Conservation (phyloP, 805 yeast genomes). For the Candida endomychidarum region DNA sequence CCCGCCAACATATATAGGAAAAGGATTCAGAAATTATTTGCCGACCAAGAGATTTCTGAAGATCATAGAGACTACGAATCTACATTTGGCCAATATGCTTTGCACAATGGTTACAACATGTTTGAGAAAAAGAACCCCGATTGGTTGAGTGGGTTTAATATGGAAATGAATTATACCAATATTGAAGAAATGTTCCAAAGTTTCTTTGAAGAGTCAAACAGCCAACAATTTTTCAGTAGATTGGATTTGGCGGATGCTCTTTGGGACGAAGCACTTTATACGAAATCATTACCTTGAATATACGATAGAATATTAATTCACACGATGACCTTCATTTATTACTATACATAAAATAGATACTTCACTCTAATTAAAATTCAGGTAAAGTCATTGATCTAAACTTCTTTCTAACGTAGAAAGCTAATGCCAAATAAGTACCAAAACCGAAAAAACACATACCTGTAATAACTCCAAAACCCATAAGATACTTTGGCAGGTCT, state of each 20-base stretch:
- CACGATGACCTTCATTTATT: too few species aligned
- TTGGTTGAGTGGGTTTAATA: conserved; percentile 3
- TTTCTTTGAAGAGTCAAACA: conserved; percentile 9
- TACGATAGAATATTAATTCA: too few species aligned
- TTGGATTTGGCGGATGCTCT: conserved; percentile 12
- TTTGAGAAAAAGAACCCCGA: not conserved
- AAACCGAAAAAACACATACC: conserved; percentile 14
- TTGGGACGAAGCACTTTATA: conserved; percentile 13
- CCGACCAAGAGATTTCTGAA: not conserved
- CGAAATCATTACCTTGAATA: too few species aligned
- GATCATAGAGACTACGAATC: too few species aligned
- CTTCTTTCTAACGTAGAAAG: conserved; percentile 10
- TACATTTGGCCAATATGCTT: not conserved
- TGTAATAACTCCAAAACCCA: conserved; percentile 16
- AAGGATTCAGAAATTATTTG: conserved; percentile 10
- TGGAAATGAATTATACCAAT: not conserved
- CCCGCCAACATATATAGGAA: conserved; percentile 10
- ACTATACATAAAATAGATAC: not conserved
- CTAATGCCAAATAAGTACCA: conserved; percentile 1
- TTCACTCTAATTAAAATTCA: not conserved
- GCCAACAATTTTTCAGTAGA: conserved; percentile 11
- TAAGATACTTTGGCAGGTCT: conserved; percentile 14
- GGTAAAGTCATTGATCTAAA: too few species aligned
- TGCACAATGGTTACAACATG: not conserved
- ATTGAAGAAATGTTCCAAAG: conserved; percentile 11